Evolutionary conservation across 768 basidiomycete genomes (phyloP).

Genomic region (Clitopilus hobsonii): DNA sequence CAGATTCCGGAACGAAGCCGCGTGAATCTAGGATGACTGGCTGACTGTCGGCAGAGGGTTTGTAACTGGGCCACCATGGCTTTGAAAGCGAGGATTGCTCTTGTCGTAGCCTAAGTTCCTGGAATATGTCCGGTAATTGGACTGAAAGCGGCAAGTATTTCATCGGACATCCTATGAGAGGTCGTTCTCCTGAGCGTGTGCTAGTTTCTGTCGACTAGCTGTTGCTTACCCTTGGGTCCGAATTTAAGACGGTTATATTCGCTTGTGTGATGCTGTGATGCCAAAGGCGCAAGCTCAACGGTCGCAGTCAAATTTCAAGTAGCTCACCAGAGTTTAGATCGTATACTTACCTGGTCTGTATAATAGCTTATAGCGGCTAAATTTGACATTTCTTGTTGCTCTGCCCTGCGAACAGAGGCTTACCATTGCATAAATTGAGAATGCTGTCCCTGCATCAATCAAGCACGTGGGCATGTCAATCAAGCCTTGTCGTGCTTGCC

Average conservation of each 20-base stretch:
- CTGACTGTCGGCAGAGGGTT: constrained; percentile 3
- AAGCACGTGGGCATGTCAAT: constrained; percentile 5
- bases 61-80: constrained; percentile 48
- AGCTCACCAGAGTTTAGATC: not conserved
- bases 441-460: not conserved
- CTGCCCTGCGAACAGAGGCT: not conserved
- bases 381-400: not conserved
- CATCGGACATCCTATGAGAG: constrained; percentile 46
- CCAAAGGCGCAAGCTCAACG: constrained; percentile 47
- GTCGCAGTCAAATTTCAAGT: constrained; percentile 4
- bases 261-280: constrained; percentile 72
- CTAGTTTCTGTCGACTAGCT: not conserved
- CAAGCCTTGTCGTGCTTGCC: not conserved
- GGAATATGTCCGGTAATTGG: constrained; percentile 54
- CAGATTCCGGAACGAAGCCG: constrained; percentile 14
- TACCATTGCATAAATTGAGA: constrained; percentile 5
- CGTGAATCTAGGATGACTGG: constrained; percentile 25
- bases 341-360: constrained; percentile 1
- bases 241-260: constrained; percentile 69
- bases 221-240: constrained; percentile 35
- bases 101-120: constrained; percentile 51
- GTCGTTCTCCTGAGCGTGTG: constrained; percentile 2
- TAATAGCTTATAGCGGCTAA: not conserved
- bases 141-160: constrained; percentile 61
- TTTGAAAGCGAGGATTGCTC: constrained; percentile 25